Evolutionary conservation across 1,284 basidiomycete species (phyloP).

Genomic region (Pisolithus thermaeus): DNA sequence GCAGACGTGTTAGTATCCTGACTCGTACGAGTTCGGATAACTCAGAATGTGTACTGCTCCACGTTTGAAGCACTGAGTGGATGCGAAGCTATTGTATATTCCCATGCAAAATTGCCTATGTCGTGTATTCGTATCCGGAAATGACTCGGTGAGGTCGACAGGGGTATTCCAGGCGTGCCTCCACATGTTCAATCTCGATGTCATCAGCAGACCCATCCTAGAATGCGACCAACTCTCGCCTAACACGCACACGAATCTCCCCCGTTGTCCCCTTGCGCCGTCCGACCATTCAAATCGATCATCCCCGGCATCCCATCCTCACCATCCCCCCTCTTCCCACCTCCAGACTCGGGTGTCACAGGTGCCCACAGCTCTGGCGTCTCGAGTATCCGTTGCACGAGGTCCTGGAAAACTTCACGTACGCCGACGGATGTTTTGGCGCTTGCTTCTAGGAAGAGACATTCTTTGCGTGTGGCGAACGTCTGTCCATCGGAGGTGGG

Average conservation of each 20-base stretch:
- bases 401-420: slow-evolving; percentile 72
- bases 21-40: too few relatives aligned
- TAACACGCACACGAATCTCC: background rate
- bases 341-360: slow-evolving; percentile 17
- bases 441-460: slow-evolving; percentile 82
- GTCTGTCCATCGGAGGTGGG: slow-evolving; percentile 71
- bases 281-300: slow-evolving; percentile 22
- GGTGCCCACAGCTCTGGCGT: slow-evolving; percentile 65
- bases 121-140: too few relatives aligned
- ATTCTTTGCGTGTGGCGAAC: slow-evolving; percentile 80
- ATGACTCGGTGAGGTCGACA: too few relatives aligned
- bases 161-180: too few relatives aligned
- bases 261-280: background rate
- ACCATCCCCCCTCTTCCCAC: slow-evolving; percentile 1
- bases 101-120: too few relatives aligned
- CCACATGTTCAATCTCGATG: too few relatives aligned
- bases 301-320: slow-evolving; percentile 34
- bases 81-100: too few relatives aligned
- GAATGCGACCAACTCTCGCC: background rate
- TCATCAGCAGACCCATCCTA: too few relatives aligned
- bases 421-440: slow-evolving; percentile 86
- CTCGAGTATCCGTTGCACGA: slow-evolving; percentile 68
- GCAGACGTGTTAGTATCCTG: too few relatives aligned
- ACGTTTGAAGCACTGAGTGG: too few relatives aligned
- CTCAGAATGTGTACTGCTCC: too few relatives aligned